Percentiles rank a stretch among this genome's conserved stretches.
phyloP scores from a whole-genome alignment of 2,329 filamentous ascomycete species.

The Emmonsia crescens region DNA sequence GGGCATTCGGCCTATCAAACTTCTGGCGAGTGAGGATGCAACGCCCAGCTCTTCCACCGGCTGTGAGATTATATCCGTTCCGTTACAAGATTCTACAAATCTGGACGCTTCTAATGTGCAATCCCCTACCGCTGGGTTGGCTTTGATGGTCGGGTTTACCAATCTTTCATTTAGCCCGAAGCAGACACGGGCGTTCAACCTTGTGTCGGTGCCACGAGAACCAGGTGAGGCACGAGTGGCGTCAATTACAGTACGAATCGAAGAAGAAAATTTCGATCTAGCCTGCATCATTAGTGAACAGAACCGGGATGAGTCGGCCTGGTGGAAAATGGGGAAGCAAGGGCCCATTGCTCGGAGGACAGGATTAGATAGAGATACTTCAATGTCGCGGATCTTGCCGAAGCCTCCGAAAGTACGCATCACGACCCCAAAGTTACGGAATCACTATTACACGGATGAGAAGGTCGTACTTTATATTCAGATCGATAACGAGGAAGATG shows the following conservation, averaged over 20 bases:
- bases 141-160: constrained; percentile 44
- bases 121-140: constrained; percentile 25
- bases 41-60: constrained; percentile 15
- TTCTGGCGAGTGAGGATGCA: constrained; percentile 26
- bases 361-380: constrained; percentile 38
- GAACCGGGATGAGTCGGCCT: constrained; percentile 23
- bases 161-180: constrained; percentile 58
- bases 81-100: constrained; percentile 15
- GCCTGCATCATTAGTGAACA: constrained; percentile 49
- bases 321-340: constrained; percentile 33
- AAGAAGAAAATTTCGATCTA: constrained; percentile 55
- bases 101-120: constrained; percentile 20
- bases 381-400: constrained; percentile 62
- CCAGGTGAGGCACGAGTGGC: constrained; percentile 63
- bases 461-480: constrained; percentile 56
- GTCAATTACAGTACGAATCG: constrained; percentile 52
- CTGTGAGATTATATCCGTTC: constrained; percentile 23
- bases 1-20: constrained; percentile 32
- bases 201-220: constrained; percentile 66
- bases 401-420: constrained; percentile 89
- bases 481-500: constrained; percentile 72
- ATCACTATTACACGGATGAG: constrained; percentile 82
- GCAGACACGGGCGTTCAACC: constrained; percentile 58
- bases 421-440: constrained; percentile 47
- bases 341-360: constrained; percentile 28